Conservation (phyloP, 2,329 filamentous ascomycete species). For the Diplocarpon mali region DNA sequence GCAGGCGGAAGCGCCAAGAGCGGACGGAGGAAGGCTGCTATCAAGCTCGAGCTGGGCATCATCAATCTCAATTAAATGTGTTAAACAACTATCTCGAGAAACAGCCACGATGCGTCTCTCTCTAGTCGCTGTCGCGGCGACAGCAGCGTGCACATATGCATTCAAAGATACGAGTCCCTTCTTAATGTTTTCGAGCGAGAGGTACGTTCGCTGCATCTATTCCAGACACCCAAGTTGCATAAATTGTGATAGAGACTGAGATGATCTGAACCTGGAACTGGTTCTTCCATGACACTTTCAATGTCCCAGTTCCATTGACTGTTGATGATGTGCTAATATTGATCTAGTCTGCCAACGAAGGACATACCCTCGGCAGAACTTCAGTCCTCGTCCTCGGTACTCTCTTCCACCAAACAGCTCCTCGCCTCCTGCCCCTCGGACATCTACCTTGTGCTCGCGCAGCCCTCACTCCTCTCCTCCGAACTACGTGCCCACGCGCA, state of each 20-base stretch:
- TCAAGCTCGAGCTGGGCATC: slow-evolving; percentile 10
- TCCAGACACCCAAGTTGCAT: background rate
- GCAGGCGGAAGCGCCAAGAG: no score
- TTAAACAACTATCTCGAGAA: background rate
- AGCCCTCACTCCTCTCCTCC: slow-evolving; percentile 59
- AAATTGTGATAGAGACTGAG: no score
- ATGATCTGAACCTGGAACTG: no score
- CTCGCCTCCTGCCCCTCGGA: slow-evolving; percentile 61
- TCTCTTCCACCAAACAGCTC: slow-evolving; percentile 27
- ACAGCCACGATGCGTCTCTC: slow-evolving; percentile 42
- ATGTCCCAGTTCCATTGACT: no score
- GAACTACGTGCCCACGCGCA: slow-evolving; percentile 51
- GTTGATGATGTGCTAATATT: background rate
- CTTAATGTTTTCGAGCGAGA: slow-evolving; percentile 65
- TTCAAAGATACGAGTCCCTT: slow-evolving; percentile 86
- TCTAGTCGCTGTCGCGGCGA: slow-evolving; percentile 38
- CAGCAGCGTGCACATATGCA: slow-evolving; percentile 51
- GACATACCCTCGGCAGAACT: slow-evolving; percentile 11
- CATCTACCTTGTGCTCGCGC: slow-evolving; percentile 66
- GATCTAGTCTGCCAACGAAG: background rate
- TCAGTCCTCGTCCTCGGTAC: slow-evolving; percentile 15
- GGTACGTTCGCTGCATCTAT: slow-evolving; percentile 13
- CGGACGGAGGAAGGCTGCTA: background rate
- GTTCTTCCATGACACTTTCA: no score
- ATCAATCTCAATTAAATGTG: slow-evolving; percentile 2